Percentiles rank a stretch among this genome's conserved stretches.
Evolutionary conservation across 345 rosid genomes (phyloP).

Genomic region (Gossypium ekmanianum): DNA sequence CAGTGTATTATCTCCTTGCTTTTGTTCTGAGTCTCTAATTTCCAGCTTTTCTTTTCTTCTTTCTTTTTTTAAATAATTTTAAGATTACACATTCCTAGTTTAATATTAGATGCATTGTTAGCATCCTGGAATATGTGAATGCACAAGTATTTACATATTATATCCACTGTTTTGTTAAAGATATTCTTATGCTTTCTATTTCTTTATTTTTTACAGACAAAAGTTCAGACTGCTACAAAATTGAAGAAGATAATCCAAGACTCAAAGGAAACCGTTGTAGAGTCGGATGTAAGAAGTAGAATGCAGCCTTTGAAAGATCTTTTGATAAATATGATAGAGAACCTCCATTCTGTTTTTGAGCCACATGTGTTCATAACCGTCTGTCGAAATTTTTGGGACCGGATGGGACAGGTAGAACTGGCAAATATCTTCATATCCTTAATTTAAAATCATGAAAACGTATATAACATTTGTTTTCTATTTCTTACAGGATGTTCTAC

Average conservation of each 20-base stretch:
- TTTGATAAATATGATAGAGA: slow-evolving; percentile 56
- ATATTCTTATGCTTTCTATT: neutral
- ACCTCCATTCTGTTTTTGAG: slow-evolving; percentile 55
- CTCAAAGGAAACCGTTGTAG: slow-evolving; percentile 66
- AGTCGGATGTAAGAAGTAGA: slow-evolving; percentile 61
- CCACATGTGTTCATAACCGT: slow-evolving; percentile 67
- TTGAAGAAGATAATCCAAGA: slow-evolving; percentile 85
- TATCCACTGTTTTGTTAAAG: neutral
- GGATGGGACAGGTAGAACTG: slow-evolving; percentile 69
- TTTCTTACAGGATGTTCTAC: slow-evolving; percentile 59
- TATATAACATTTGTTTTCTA: neutral
- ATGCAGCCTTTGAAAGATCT: slow-evolving; percentile 79
- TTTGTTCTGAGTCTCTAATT: neutral
- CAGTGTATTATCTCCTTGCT: neutral
- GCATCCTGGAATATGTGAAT: neutral
- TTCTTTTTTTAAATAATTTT: neutral
- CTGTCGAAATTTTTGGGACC: slow-evolving; percentile 85
- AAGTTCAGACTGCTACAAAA: slow-evolving; percentile 67
- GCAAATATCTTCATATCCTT: neutral
- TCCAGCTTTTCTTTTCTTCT: neutral
- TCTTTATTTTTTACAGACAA: slow-evolving; percentile 46
- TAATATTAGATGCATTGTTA: neutral
- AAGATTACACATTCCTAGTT: neutral
- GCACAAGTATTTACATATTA: neutral
- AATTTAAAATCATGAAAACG: neutral